Conservation (phyloP, 305 asterid species). For the Salvia sclarea region DNA sequence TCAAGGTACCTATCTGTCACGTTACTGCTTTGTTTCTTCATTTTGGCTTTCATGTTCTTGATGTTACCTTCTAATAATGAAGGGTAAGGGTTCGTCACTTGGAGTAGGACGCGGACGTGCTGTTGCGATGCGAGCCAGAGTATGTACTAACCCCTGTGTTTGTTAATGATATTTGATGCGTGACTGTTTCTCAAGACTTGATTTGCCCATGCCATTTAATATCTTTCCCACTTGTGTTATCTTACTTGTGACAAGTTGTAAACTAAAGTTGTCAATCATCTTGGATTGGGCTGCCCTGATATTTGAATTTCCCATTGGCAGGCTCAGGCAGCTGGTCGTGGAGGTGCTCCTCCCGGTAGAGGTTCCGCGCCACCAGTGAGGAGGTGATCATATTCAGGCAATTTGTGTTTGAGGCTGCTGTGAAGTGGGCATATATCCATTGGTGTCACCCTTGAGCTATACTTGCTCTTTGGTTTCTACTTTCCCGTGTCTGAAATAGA, state of each 20-base stretch:
- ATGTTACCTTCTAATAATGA: constrained; percentile 29
- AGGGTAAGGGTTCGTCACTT: constrained; percentile 92
- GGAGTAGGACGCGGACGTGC: constrained; percentile 99
- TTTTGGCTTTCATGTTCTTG: constrained; percentile 3
- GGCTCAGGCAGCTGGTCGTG: constrained; percentile 95
- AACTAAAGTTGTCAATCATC: background rate
- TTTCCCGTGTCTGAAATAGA: constrained; percentile 31
- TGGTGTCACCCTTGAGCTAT: constrained; percentile 15
- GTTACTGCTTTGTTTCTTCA: background rate
- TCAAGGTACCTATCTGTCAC: constrained; percentile 55
- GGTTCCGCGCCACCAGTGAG: constrained; percentile 81
- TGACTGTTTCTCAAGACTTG: background rate
- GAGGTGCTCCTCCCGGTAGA: constrained; percentile 78
- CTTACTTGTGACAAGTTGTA: background rate
- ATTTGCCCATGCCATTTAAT: background rate
- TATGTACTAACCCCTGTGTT: constrained; percentile 35
- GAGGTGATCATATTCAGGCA: constrained; percentile 46
- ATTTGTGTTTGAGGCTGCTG: constrained; percentile 7
- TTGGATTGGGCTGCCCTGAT: constrained; percentile 10
- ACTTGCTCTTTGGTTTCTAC: constrained; percentile 1
- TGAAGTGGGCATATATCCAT: constrained; percentile 20
- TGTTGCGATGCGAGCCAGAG: constrained; percentile 93
- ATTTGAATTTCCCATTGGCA: constrained; percentile 31
- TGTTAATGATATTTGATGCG: constrained; percentile 5
- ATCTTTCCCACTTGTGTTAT: no score